These are phyloP conservation scores for Penicillium sp. DNA, from an alignment of 2,329 filamentous ascomycete genomes.

Conservation along the genomic window DNA sequence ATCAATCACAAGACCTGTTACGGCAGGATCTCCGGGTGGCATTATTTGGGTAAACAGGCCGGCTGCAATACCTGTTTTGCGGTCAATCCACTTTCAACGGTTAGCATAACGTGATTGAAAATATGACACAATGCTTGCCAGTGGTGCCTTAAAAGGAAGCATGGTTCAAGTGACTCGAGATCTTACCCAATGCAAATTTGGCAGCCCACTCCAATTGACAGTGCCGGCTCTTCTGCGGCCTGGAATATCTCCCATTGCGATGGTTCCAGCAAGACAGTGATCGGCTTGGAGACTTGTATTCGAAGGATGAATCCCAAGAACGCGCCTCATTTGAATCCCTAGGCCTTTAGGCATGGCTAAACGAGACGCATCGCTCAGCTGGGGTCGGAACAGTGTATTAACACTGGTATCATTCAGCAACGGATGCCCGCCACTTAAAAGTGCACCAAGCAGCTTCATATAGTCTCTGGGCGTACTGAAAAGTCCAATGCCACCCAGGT, in stretches of 20 bases:
- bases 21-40: conserved; percentile 19
- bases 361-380: neutral
- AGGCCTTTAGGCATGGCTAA: conserved; percentile 4
- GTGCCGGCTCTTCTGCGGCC: conserved; percentile 10
- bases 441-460: conserved; percentile 17
- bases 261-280: conserved; percentile 8
- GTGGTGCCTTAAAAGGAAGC: too few relatives aligned
- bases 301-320: neutral
- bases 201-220: conserved; percentile 25
- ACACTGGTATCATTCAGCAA: neutral
- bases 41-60: conserved; percentile 23
- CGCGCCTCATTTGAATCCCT: conserved; percentile 4
- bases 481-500: conserved; percentile 21
- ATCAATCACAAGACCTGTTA: conserved; percentile 9
- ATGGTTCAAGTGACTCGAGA: too few relatives aligned
- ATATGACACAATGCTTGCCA: neutral
- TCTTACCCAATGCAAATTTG: conserved; percentile 24
- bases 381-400: conserved; percentile 6
- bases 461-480: conserved; percentile 24
- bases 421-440: conserved; percentile 12
- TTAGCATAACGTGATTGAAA: neutral
- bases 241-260: conserved; percentile 5
- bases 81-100: conserved; percentile 21
- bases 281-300: conserved; percentile 5
- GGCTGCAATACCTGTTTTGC: conserved; percentile 17